Evolutionary conservation across 345 rosid species (phyloP), one percentile per base, ranked within the genome.

Genomic region (Rhodamnia rubescens): DNA sequence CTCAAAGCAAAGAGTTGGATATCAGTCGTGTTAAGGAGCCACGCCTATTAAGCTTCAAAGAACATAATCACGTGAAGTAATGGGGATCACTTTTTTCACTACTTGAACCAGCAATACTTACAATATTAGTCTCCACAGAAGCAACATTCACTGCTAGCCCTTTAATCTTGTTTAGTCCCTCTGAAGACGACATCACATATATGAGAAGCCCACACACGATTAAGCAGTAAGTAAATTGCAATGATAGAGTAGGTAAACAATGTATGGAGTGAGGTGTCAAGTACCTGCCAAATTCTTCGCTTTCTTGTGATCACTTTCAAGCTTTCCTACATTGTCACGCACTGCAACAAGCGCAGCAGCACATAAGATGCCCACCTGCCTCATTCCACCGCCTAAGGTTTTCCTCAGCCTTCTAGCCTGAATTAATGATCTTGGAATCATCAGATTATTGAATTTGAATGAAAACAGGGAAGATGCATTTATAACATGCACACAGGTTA

Each of bases 381-480:
- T 92, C 99, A 97, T 96, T 83, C 99, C 99, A 40, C 99, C 99
- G 32, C 98, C 99, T 86, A 96, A 87, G 83, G 99, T 95, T 88
- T 97, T 97, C 90, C 98, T 90, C 50, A 97, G 91, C 87, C 91
- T 91, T 91, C 92, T 93, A 84, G 99, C 98, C 99, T 96, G 74
- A 59, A 87, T 50, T 21, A 4, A 52, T 7, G 24, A 58, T 2
- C 29, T 27, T 53, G 80, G 64, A 75, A 42, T 42, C 36, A 21
- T 36, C 32, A 53, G 20, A 53, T 50, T 21, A 42, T 54, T 55
- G 14, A 86, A 82, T 69, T 18, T 69, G 78, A 69, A 36, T 18
- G 40, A 21, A 40, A 69, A 69, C 1, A 69, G 13, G 5, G 24
- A 69, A 36, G 26, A 69, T 18, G 47, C 78, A 69, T 32, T 69